These are phyloP conservation scores for Fusarium chaquense DNA, from an alignment of 2,329 filamentous ascomycete species.

Conservation along the genomic window DNA sequence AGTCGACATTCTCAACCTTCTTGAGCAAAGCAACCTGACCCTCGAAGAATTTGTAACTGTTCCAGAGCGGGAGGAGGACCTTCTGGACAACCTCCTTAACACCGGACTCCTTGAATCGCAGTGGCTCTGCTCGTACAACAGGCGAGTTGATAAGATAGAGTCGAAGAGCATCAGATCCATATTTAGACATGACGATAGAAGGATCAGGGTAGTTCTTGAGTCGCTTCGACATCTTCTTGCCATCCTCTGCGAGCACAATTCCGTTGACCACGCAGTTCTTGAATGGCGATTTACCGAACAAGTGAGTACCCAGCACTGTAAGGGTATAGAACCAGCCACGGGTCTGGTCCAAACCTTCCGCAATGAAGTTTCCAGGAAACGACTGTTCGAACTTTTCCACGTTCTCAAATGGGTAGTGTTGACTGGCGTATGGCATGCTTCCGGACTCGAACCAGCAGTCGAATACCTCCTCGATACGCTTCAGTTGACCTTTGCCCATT, in stretches of 20 bases:
- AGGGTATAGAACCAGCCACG: conserved; percentile 98
- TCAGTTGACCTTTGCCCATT: conserved; percentile 84
- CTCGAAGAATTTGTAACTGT: conserved; percentile 96
- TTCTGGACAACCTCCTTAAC: conserved; percentile 96
- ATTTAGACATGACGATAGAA: conserved; percentile 82
- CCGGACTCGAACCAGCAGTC: conserved; percentile 98
- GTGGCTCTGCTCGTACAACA: conserved; percentile 89
- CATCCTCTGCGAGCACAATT: conserved; percentile 92
- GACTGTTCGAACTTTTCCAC: conserved; percentile 81
- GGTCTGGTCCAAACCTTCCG: conserved; percentile 92
- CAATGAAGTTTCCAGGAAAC: conserved; percentile 94
- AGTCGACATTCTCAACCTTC: conserved; percentile 84
- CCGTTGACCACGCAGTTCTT: conserved; percentile 97
- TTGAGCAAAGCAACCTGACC: conserved; percentile 87
- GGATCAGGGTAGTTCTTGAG: conserved; percentile 97
- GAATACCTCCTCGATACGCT: conserved; percentile 87
- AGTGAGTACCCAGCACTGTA: conserved; percentile 86
- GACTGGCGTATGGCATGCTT: conserved; percentile 92
- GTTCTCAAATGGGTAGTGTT: conserved; percentile 94
- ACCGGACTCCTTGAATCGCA: conserved; percentile 90
- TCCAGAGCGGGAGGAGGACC: conserved; percentile 92
- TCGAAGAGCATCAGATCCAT: conserved; percentile 91
- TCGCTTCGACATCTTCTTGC: conserved; percentile 99
- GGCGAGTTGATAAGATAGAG: conserved; percentile 98
- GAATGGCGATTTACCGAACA: conserved; percentile 88